phyloP scores from a whole-genome alignment of 2,329 filamentous ascomycete genomes.

The Monosporascus ibericus region DNA sequence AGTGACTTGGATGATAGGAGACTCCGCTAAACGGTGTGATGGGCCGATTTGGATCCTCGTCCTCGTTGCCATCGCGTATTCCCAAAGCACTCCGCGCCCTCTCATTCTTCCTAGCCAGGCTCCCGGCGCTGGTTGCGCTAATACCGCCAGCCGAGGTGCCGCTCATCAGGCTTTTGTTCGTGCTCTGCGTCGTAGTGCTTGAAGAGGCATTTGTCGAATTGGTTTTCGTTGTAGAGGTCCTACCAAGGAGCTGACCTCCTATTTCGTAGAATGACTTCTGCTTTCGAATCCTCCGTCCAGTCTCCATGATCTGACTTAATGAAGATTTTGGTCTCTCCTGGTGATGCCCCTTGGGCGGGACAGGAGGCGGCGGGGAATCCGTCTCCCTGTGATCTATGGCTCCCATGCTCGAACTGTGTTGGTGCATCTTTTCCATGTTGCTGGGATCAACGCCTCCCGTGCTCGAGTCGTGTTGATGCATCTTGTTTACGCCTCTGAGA shows the following conservation, averaged over 20 bases:
- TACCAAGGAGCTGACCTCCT: conserved; percentile 59
- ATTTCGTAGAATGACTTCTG: conserved; percentile 78
- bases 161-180: conserved; percentile 86
- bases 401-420: conserved; percentile 42
- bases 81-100: conserved; percentile 61
- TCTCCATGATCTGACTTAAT: conserved; percentile 12
- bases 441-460: conserved; percentile 14
- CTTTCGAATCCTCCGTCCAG: conserved; percentile 46
- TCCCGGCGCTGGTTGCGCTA: conserved; percentile 92
- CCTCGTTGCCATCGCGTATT: conserved; percentile 43
- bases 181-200: conserved; percentile 65
- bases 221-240: conserved; percentile 85
- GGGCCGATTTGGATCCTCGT: conserved; percentile 46
- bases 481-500: conserved; percentile 29
- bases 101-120: conserved; percentile 70
- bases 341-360: conserved; percentile 42
- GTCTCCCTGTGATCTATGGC: conserved; percentile 15
- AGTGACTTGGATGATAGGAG: conserved; percentile 89
- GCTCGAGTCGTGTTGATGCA: conserved; percentile 56
- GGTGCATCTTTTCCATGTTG: conserved; percentile 50
- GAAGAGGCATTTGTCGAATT: conserved; percentile 74
- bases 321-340: conserved; percentile 26
- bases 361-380: conserved; percentile 16
- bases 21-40: conserved; percentile 67
- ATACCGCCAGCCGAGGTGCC: conserved; percentile 84